These are phyloP conservation scores for Lichtheimia ornata DNA, from an alignment of 371 early-diverging fungal genomes.

Conservation along the genomic window DNA sequence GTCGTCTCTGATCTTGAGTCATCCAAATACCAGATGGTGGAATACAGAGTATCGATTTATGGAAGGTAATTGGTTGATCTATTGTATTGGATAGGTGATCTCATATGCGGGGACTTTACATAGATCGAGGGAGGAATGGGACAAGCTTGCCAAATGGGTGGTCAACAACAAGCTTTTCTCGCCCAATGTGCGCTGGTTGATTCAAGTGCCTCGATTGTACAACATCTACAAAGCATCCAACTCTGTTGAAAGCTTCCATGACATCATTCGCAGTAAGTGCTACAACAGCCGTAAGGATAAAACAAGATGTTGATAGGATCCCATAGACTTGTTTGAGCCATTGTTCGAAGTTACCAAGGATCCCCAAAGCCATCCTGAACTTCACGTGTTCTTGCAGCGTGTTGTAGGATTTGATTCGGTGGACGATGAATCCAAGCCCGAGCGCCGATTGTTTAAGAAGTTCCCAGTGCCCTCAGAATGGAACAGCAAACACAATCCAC, in stretches of 20 bases:
- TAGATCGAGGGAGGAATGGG: constrained; percentile 84
- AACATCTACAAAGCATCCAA: constrained; percentile 81
- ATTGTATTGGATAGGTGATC: neutral
- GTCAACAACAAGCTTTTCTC: constrained; percentile 91
- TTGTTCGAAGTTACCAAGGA: constrained; percentile 92
- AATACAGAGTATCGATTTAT: constrained; percentile 93
- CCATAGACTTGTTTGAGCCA: constrained; percentile 86
- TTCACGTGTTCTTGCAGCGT: constrained; percentile 92
- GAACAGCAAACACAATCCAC: constrained; percentile 84
- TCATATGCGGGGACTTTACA: neutral
- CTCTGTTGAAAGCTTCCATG: constrained; percentile 76
- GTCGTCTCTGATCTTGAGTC: constrained; percentile 93
- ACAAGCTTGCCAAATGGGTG: constrained; percentile 95
- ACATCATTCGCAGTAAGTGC: constrained; percentile 71
- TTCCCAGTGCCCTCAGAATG: constrained; percentile 89
- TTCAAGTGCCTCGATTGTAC: constrained; percentile 97
- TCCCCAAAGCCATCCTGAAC: constrained; percentile 82
- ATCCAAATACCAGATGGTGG: constrained; percentile 94
- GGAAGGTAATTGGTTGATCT: constrained; percentile 56
- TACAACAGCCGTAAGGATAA: neutral
- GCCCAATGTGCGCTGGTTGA: constrained; percentile 94
- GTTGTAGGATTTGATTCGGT: constrained; percentile 97
- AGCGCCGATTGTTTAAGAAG: constrained; percentile 80
- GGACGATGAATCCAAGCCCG: constrained; percentile 96
- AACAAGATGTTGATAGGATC: neutral